Evolutionary conservation across 441 rosid species (phyloP), one percentile per base, ranked within the genome.

Genomic region (Bruguiera hainesii): DNA sequence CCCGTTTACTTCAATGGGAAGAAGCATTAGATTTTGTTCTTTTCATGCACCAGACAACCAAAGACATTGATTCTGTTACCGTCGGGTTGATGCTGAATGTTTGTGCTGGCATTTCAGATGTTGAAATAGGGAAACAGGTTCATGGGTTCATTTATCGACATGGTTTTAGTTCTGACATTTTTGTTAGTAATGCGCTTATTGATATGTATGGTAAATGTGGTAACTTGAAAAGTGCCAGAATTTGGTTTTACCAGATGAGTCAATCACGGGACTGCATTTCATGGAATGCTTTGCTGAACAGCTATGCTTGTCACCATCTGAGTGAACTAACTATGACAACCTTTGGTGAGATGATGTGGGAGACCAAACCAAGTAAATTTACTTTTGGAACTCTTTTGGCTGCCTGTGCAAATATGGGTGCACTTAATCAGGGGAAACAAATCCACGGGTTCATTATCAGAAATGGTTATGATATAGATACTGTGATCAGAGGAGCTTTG

Each of bases 201-300:
- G 82, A 88, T 79, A 93, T 92, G 94, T 88, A 90, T 64, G 91
- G 90, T 16, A 90, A 83, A 78, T 90, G 94, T 39, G 90, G 94
- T 63, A 73, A 72, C 79, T 70, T 90, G 70, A 78, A 52, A 56
- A 81, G 73, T 66, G 90, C 92, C 26, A 75, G 82, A 64, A 59
- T 63, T 73, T 85, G 84, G 87, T 93, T 93, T 79, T 68, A 68
- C 39, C 85, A 82, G 75, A 87, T 93, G 88, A 82, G 87, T 68
- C 79, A 74, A 59, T 72, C 74, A 49, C 78, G 89, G 49, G 97
- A 88, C 61, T 77, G 37, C 11, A 75, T 89, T 72, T 88, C 96
- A 18, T 93, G 97, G 98, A 93, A 93, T 75, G 77, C 85, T 71
- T 69, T 90, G 72, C 81, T 90, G 76, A 78, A 84, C 29, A 83